phyloP scores from a whole-genome alignment of 768 basidiomycete genomes.

The Cubamyces lactineus region DNA sequence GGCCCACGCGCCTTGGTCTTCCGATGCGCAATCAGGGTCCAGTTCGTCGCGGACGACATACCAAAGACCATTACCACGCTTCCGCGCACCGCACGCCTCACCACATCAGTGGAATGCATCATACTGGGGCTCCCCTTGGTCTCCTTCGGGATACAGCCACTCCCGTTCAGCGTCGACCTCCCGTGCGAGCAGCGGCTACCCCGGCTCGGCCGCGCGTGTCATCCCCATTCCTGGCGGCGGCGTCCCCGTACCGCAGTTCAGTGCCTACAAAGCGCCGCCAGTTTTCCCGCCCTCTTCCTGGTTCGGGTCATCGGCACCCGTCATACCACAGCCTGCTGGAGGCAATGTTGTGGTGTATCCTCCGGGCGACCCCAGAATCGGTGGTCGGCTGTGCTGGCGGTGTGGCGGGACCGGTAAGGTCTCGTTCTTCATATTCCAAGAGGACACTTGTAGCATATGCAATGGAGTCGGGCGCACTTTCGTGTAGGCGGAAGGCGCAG shows the following conservation, averaged over 20 bases:
- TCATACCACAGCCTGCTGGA: slow-evolving; percentile 11
- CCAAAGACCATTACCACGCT: slow-evolving; percentile 30
- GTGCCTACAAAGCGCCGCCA: background rate
- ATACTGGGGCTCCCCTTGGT: slow-evolving; percentile 2
- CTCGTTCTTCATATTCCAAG: slow-evolving; percentile 57
- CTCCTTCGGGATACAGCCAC: background rate
- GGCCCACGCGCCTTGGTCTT: slow-evolving; percentile 50
- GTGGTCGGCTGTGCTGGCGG: slow-evolving; percentile 65
- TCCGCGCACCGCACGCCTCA: slow-evolving; percentile 23
- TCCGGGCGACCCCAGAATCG: slow-evolving; percentile 73
- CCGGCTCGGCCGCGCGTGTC: slow-evolving; percentile 23
- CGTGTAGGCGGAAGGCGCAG: slow-evolving; percentile 1
- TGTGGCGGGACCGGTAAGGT: slow-evolving; percentile 63
- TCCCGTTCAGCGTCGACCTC: slow-evolving; percentile 20
- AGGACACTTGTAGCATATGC: slow-evolving; percentile 57
- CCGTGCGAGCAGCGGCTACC: slow-evolving; percentile 16
- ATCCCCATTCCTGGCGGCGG: slow-evolving; percentile 29
- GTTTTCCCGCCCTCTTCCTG: slow-evolving; percentile 20
- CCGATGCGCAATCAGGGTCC: slow-evolving; percentile 1
- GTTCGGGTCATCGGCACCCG: background rate
- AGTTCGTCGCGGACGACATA: slow-evolving; percentile 9
- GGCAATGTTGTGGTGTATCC: slow-evolving; percentile 43
- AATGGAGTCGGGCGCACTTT: slow-evolving; percentile 61
- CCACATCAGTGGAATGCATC: slow-evolving; percentile 15
- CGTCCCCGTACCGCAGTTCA: slow-evolving; percentile 26